Evolutionary conservation across 495 filamentous ascomycete species (phyloP), one percentile per base, ranked within the genome.

Genomic region (Oidiodendron maius): DNA sequence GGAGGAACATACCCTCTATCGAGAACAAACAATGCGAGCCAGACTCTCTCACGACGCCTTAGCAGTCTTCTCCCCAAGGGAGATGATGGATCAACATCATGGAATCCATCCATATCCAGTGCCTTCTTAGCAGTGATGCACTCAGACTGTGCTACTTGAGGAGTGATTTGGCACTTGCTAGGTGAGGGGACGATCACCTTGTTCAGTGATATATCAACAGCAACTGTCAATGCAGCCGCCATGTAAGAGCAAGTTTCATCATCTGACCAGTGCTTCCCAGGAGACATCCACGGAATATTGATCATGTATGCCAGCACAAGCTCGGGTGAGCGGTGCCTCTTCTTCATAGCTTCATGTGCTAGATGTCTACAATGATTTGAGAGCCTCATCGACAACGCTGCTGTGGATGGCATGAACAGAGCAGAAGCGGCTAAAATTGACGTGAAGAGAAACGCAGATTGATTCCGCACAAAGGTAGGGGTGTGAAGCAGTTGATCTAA

Each of bases 261-360:
- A 54, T 86, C 83, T 12, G 78, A 77, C 55, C 81, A 73, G 55
- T 80, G 75, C 40, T 76, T 72, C 4, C 83, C 82, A 0, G 83
- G 81, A 11, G 77, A 71, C 75, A 87, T 86, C 84, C 84, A 87
- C 10, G 84, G 83, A 20, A 87, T 74, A 53, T 86, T 86, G n/a
- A 83, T 75, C 80, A 86, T 84, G 51, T 86, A 87, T 2, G 80
- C 84, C 12, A 87, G 59, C 4, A 87, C 76, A 46, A 87, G 86
- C 59, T 87, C 84, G 6, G 83, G 80, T 5, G 84, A 87, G 28
- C 77, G 74, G 53, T 78, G 69, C 2, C 82, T 72, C 34, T 77
- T 68, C 0, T 67, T 60, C 30, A 82, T 76, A 20, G 85, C 71
- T 17, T 74, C 70, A 25, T 78, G 73, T 0, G 80, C 83, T 10